Evolutionary conservation across 805 yeast species (phyloP), one percentile per base, ranked within the genome.

Genomic region (Wickerhamiella siamensis): DNA sequence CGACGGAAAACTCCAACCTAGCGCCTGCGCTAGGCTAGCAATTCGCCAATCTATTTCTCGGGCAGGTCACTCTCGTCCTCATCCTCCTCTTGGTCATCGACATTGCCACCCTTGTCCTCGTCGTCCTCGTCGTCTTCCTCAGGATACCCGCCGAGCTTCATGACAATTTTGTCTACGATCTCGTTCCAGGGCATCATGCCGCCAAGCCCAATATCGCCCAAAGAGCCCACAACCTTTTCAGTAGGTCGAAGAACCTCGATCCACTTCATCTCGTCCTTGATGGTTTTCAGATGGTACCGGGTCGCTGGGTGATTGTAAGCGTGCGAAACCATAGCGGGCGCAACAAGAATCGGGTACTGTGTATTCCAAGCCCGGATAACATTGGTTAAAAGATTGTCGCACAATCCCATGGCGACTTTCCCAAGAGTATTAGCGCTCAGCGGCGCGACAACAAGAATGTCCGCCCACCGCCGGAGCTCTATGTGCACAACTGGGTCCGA

Each of bases 111-210:
- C 10, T 63, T 67, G n/a, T 62, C 64, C 2, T 58, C 65, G 14
- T 63, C 71, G 17, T 66, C 70, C 10, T 65, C 72, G 24, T 67
- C 70, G 10, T 71, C 76, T 22, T 66, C 71, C 40, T 73, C 71
- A 16, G 78, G 77, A 69, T 72, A 63, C 43, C 76, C 69, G 48
- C 78, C 74, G 49, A 86, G 64, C 56, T 78, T 79, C 61, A 77
- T 67, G 17, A 82, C 93, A 38, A 83, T 70, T 52, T 77, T 75
- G 56, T 86, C 93, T 16, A 86, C 95, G 52, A 91, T 79, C 58
- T 87, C 96, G 58, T 83, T 81, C 75, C 93, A 84, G 53, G 91
- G 97, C 79, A 87, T 80, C 97, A 91, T 91, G 42, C 98, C 97
- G 38, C 98, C 97, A 84, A 91, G 81, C n/a, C 97, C 97, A 45